A percentile compares a stretch with the other conserved stretches of the same genome.
These are phyloP conservation scores for Chrysosporium keratinophilum DNA, from an alignment of 2,329 filamentous ascomycete genomes.

Conservation along the genomic window DNA sequence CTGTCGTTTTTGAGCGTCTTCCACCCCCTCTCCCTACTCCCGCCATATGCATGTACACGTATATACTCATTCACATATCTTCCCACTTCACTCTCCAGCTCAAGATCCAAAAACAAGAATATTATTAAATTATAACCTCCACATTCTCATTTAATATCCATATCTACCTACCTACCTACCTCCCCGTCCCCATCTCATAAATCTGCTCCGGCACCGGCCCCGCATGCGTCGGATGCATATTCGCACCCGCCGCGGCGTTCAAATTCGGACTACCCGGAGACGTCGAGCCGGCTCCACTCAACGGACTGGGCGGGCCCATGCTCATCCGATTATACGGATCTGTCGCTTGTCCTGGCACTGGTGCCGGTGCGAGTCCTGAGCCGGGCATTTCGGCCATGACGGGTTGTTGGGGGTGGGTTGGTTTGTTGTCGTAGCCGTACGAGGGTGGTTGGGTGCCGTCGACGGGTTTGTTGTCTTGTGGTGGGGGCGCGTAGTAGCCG, in stretches of 20 bases:
- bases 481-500: conserved; percentile 15
- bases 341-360: background rate
- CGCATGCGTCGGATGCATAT: conserved; percentile 13
- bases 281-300: background rate
- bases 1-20: background rate
- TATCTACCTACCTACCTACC: background rate
- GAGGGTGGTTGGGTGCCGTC: conserved; percentile 10
- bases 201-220: conserved; percentile 17
- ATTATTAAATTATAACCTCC: too few species aligned
- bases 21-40: too few species aligned
- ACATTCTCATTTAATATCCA: too few species aligned
- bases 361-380: conserved; percentile 4
- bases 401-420: conserved; percentile 1
- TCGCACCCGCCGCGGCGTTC: too few species aligned
- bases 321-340: conserved; percentile 14
- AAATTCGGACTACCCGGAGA: conserved; percentile 5
- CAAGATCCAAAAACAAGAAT: too few species aligned
- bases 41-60: too few species aligned
- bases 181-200: conserved; percentile 15
- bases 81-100: too few species aligned
- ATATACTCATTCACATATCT: too few species aligned
- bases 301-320: conserved; percentile 9
- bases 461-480: conserved; percentile 11
- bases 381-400: conserved; percentile 14
- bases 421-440: conserved; percentile 12